Conservation (phyloP, 495 filamentous ascomycete species). For the Evernia prunastri region DNA sequence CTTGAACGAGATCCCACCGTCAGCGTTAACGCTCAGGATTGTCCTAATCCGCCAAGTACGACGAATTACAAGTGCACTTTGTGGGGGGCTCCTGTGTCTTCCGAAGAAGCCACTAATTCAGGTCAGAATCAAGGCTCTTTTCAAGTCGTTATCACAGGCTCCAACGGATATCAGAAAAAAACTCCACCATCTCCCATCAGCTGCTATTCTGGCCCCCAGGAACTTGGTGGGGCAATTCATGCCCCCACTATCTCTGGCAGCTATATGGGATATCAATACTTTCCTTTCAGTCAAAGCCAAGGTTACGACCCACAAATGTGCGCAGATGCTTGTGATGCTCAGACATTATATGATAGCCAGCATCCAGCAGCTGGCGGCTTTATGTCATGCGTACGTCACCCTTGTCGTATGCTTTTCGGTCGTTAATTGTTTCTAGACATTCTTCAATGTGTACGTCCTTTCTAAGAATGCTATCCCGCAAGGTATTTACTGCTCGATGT, state of each 20-base stretch:
- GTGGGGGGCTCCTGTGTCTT: conserved; percentile 37
- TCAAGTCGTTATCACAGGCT: conserved; percentile 40
- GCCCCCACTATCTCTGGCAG: conserved; percentile 31
- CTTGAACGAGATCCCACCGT: conserved; percentile 43
- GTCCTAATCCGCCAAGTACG: conserved; percentile 40
- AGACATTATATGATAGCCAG: conserved; percentile 34
- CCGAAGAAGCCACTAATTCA: conserved; percentile 32
- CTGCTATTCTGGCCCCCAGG: conserved; percentile 28
- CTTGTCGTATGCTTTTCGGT: too few species aligned
- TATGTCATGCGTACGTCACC: conserved; percentile 21
- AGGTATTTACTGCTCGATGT: conserved; percentile 28
- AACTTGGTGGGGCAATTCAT: conserved; percentile 38
- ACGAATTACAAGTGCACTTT: conserved; percentile 51
- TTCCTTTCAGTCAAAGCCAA: conserved; percentile 31
- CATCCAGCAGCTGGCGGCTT: conserved; percentile 29
- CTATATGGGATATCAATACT: conserved; percentile 40
- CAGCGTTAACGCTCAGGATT: conserved; percentile 29
- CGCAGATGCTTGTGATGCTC: conserved; percentile 37
- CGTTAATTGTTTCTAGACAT: too few species aligned
- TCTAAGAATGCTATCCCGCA: conserved; percentile 35
- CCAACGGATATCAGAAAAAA: conserved; percentile 36
- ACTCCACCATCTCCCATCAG: conserved; percentile 29
- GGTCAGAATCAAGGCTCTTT: conserved; percentile 39
- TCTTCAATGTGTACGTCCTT: conserved; percentile 43
- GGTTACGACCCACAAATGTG: conserved; percentile 36